Conservation (phyloP, 176 grass and related monocot species). For the Olyra latifolia region DNA sequence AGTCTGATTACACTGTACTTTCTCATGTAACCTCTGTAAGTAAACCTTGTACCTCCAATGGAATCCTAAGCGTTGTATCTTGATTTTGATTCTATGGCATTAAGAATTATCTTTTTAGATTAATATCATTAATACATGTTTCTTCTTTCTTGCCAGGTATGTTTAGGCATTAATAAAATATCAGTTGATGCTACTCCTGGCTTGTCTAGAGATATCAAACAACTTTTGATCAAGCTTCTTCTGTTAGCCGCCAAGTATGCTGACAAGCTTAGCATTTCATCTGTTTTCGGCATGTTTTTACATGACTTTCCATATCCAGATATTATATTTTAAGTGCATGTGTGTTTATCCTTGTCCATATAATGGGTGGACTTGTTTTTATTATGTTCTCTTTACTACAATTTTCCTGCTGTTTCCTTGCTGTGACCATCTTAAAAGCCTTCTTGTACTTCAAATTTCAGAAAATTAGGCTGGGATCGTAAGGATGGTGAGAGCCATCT, state of each 20-base stretch:
- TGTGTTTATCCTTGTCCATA: background rate
- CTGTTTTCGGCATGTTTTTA: conserved; percentile 26
- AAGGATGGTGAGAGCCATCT: conserved; percentile 81
- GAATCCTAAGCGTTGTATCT: conserved; percentile 19
- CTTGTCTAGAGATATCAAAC: conserved; percentile 60
- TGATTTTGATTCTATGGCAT: background rate
- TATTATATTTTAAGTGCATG: conserved; percentile 8
- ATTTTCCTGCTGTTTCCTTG: background rate
- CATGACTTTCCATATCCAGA: background rate
- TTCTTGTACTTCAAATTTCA: conserved; percentile 41
- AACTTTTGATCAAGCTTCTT: conserved; percentile 83
- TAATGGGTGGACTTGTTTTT: background rate
- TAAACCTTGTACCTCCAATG: conserved; percentile 26
- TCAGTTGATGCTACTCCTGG: conserved; percentile 69
- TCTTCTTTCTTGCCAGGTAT: conserved; percentile 53
- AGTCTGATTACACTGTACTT: conserved; percentile 87
- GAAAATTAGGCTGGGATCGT: conserved; percentile 81
- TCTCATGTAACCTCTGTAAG: conserved; percentile 81
- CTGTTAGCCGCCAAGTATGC: conserved; percentile 63
- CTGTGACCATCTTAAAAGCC: conserved; percentile 16
- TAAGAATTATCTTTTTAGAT: conserved; percentile 2
- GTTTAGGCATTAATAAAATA: conserved; percentile 57
- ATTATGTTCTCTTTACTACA: background rate
- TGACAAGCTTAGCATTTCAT: conserved; percentile 5
- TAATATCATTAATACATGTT: background rate